A percentile compares a stretch with the other conserved stretches of the same genome.
Conservation (phyloP, 331 rosid species). For the Cydonia oblonga region DNA sequence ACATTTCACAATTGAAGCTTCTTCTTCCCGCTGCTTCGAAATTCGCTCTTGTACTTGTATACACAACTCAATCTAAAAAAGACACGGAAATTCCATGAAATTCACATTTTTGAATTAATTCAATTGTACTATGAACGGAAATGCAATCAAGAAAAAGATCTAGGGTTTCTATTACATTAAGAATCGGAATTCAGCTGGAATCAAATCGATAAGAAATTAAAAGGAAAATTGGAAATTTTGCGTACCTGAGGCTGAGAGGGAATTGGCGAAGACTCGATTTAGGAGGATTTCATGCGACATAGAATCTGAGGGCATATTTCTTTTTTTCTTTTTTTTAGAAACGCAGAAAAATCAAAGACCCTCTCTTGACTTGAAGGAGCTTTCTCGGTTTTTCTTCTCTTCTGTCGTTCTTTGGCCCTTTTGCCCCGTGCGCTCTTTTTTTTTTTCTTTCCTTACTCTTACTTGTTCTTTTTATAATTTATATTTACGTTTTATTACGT, state of each 20-base stretch:
- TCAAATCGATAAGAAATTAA: neutral
- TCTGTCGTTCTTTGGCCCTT: too few relatives aligned
- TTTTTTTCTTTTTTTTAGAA: neutral
- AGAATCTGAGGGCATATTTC: neutral
- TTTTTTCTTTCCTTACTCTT: too few relatives aligned
- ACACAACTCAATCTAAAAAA: conserved; percentile 6
- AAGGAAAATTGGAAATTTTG: neutral
- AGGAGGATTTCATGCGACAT: neutral
- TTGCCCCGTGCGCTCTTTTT: too few relatives aligned
- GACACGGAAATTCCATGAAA: neutral
- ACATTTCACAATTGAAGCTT: conserved; percentile 13
- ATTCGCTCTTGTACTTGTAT: conserved; percentile 19
- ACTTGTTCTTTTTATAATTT: neutral
- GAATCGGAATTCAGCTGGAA: conserved; percentile 12
- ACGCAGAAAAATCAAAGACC: conserved; percentile 7
- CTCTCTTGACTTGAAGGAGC: neutral
- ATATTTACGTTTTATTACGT: neutral
- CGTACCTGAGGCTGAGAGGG: conserved; percentile 27
- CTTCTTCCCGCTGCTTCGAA: neutral
- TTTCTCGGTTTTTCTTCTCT: neutral
- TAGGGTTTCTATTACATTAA: conserved; percentile 26
- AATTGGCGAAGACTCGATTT: neutral
- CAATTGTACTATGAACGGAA: neutral
- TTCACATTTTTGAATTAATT: neutral
- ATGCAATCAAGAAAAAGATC: conserved; percentile 8